Evolutionary conservation across 2,329 filamentous ascomycete genomes (phyloP), one percentile per base, ranked within the genome.

Genomic region (Chrysosporium keratinophilum): DNA sequence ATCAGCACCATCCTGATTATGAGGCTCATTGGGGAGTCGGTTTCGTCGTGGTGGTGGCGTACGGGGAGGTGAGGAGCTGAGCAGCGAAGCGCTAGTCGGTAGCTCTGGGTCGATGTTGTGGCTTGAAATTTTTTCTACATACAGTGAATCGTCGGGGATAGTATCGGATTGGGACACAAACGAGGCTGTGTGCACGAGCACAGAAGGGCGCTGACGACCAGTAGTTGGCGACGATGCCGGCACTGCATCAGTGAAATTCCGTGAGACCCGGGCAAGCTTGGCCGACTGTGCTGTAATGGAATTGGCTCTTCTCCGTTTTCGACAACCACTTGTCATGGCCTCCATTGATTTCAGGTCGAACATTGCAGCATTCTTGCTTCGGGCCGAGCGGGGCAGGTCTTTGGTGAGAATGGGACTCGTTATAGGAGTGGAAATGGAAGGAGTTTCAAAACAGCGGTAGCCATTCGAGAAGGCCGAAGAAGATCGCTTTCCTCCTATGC

Each of bases 381-480:
- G 67, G 28, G 69, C 64, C 23, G 70, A 69, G 53, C 84, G 83
- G 54, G 80, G 81, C 62, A 93, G 72, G 59, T 88, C 85, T 65
- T 94, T 89, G 33, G 88, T 94, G 69, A 93, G 94, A 62, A 93
- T 78, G 51, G 88, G 81, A 14, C 82, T 84, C 65, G 88, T 89
- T 64, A 94, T 78, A 50, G 88, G 88, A 48, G 89, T 94, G 63
- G 88, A 94, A 75, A 87, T 88, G 63, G 94, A 62, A 11, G 69
- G 68, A 12, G 70, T 72, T 52, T 70, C 68, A 58, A 69, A 71
- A 39, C 71, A 65, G 57, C 67, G 68, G 57, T 87, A 77, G 62
- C 89, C 88, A 66, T 83, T 88, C 49, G 88, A 93, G 2, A 88
- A 95, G 23, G 88, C 89, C 71, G 95, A 88, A 60, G 88, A 95